Base-by-base conservation (phyloP, 2,329 filamentous ascomycete species). In the Penicillium sp. region DNA sequence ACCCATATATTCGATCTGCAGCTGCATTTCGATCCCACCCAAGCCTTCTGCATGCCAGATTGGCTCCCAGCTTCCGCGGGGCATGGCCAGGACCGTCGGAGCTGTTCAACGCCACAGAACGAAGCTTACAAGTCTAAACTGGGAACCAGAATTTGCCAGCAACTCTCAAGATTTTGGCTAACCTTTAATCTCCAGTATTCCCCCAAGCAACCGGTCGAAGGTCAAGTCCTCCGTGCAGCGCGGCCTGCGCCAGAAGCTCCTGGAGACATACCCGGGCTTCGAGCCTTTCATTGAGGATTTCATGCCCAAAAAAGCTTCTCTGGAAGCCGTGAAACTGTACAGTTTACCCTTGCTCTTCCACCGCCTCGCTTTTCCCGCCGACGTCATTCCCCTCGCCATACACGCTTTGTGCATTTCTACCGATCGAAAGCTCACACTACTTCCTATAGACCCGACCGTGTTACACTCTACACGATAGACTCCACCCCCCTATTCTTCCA, bases 211-310 rank as follows among this genome's bases (percentile, higher is more conserved):
- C 53, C 96, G 94, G 79, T 91, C 92, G 66, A 97, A 97, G 82
- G 91, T 97, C 76, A 99, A 97, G 79, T 97, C 93, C 62, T 96
- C 92, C 22, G 91, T 91, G 53, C 92, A 97, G 80, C 90, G 94
- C 69, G 85, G 81, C 61, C 87, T 99, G 67, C 90, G 94, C 65
- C 83, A 87, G 68, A 90, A 90, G 69, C 84, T 97, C 63, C 80
- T 94, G 61, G 83, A 91, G 55, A 89, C 89, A 49, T 97, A 95
- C 77, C 94, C 94, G 2, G 84, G 90, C 48, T 88, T 97, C 48
- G 86, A 86, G 63, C 90, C 91, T 1, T 85, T 91, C 77, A 95
- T 97, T 75, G 94, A 99, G 75, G 91, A 95, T 73, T 86, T 97
- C 67, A 82, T 99, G 63, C 94, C 94, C 47, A 97, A 97, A 78